Evolutionary conservation across 2,329 filamentous ascomycete genomes (phyloP).

Genomic region (Alternaria infectoria): DNA sequence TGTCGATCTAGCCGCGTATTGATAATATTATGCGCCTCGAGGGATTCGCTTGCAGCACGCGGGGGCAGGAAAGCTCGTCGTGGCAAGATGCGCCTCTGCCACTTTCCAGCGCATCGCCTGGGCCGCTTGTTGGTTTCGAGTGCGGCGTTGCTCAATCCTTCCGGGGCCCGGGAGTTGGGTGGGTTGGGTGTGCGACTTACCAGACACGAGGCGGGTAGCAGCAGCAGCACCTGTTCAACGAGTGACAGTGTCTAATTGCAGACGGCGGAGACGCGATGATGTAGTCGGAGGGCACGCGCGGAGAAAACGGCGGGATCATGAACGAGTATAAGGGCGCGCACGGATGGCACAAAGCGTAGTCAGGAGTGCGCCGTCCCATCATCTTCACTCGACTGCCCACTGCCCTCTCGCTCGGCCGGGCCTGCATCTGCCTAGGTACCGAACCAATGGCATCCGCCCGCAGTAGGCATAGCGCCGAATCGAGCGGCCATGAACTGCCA

Average conservation of each 20-base stretch:
- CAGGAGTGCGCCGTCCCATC: slow-evolving; percentile 20
- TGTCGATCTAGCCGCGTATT: slow-evolving; percentile 4
- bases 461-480: slow-evolving; percentile 13
- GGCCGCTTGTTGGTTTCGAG: background rate
- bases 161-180: slow-evolving; percentile 12
- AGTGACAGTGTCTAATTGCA: slow-evolving; percentile 12
- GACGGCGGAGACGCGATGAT: slow-evolving; percentile 4
- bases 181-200: slow-evolving; percentile 22
- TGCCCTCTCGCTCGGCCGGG: slow-evolving; percentile 9
- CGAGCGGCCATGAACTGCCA: slow-evolving; percentile 3
- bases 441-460: slow-evolving; percentile 12
- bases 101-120: slow-evolving; percentile 4
- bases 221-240: slow-evolving; percentile 11
- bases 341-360: slow-evolving; percentile 12
- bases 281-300: slow-evolving; percentile 4
- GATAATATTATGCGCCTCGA: background rate
- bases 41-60: background rate
- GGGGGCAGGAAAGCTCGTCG: slow-evolving; percentile 3
- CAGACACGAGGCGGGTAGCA: slow-evolving; percentile 15
- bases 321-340: slow-evolving; percentile 12
- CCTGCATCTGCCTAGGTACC: slow-evolving; percentile 7
- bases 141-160: background rate
- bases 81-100: slow-evolving; percentile 3
- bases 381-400: slow-evolving; percentile 6
- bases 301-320: slow-evolving; percentile 4